Base-by-base conservation (phyloP, 345 rosid genomes). In the Hibiscus mutabilis region DNA sequence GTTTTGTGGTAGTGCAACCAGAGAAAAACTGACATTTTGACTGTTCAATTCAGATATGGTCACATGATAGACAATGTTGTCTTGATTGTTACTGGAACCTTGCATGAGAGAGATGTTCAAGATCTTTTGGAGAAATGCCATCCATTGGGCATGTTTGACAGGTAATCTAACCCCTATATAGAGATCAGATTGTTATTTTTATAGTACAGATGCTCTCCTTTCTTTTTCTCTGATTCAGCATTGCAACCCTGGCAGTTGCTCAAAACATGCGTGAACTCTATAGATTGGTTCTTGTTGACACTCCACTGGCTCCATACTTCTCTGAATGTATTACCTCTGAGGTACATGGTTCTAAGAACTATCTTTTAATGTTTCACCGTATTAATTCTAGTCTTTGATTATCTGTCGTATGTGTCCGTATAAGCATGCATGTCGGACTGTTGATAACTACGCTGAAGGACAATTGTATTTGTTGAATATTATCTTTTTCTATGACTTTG, bases 21-120 rank as follows among this genome's bases (percentile, higher is more conserved):
- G 18, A 58, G 67, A 70, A 33, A 11, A 44, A 52, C 53, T 75
- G n/a, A 59, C 9, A 15, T 75, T 5, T 80, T 33, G 2, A 13
- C 56, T 75, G 49, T 75, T 63, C 70, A 10, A 61, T 79, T 60
- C 80, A 95, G 99, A 75, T 95, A 95, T 63, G 99, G 99, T 59
- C 99, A 95, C 79, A 95, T 95, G 99, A 95, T 95, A 78, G 99
- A 95, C 83, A 95, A 95, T 86, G 98, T 95, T 64, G 99, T 95
- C 69, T 80, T 95, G 84, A 95, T 95, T 84, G 98, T 95, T 67
- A 90, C 99, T 65, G 98, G 99, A 67, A 92, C 99, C 65, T 73
- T 92, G 86, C 98, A 95, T 40, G 99, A 95, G 87, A 89, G 99
- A 81, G 99, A 95, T 84, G 98, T 92, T 74, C 97, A 95, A 65